Base-by-base conservation (phyloP, 805 yeast genomes). In the Debaryomyces hansenii region DNA sequence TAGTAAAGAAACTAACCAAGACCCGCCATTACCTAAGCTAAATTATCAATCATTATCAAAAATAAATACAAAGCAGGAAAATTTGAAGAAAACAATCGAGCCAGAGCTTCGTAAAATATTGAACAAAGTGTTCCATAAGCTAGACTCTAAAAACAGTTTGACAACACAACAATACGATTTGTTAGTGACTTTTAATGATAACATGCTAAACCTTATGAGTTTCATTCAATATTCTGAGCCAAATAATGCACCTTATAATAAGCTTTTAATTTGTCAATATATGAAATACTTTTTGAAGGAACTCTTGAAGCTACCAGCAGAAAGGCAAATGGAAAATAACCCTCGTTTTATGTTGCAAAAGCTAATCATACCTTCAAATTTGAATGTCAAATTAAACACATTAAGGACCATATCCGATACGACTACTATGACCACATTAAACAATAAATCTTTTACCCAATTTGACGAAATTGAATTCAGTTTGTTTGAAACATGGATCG, bases 391-490 rank as follows among this genome's bases (percentile, higher is more conserved):
- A 4, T 21, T 16, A 16, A 15, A 14, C n/a, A 28, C 34, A 15
- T 15, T 39, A 28, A 48, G 37, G 28, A 44, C 29, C 11, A n/a
- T 14, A 31, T 14, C 24, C 4, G 46, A 51, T 7, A 42, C 40
- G 5, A 49, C 52, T 2, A 41, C 34, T 10, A n/a, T 41, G 15
- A 32, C 29, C 15, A 40, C 47, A n/a, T 40, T 41, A 5, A 40
- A 31, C 15, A 21, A 21, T 24, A 34, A 36, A 21, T 33, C 37
- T n/a, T 42, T 27, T 10, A 44, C 49, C 5, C 51, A 54, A 20
- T 63, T 67, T 51, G 76, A 72, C 47, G 78, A 72, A 33, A 70
- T 73, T 15, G 77, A 72, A 46, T 55, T 57, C 12, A 70, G 74
- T 43, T 59, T 73, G 28, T 54, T 71, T 28, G 71, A 66, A 24